phyloP scores from a whole-genome alignment of 306 rosid species.

The Lablab purpureus region DNA sequence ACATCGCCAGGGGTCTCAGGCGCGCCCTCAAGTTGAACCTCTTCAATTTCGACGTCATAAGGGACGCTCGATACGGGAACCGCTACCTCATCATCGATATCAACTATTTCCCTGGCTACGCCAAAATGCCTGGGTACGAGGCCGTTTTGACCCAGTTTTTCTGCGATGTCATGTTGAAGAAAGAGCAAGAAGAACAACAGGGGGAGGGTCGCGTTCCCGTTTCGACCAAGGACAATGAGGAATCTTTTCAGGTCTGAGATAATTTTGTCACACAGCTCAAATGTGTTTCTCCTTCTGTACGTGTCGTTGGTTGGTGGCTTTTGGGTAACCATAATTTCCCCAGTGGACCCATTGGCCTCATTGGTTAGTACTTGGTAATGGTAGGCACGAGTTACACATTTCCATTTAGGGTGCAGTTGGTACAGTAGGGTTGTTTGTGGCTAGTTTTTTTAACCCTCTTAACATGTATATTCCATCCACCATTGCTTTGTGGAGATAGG shows the following conservation, averaged over 20 bases:
- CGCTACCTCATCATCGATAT: slow-evolving; percentile 92
- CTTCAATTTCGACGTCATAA: slow-evolving; percentile 86
- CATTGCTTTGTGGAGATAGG: slow-evolving; percentile 66
- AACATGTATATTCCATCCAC: slow-evolving; percentile 75
- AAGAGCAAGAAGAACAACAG: slow-evolving; percentile 40
- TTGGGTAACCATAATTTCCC: slow-evolving; percentile 51
- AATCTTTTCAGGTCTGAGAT: slow-evolving; percentile 48
- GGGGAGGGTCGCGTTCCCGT: slow-evolving; percentile 36
- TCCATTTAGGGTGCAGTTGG: slow-evolving; percentile 58
- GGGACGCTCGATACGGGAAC: slow-evolving; percentile 75
- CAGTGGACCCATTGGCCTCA: slow-evolving; percentile 47
- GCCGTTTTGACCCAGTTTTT: slow-evolving; percentile 79
- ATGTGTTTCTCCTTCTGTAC: slow-evolving; percentile 38
- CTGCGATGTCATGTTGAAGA: slow-evolving; percentile 65
- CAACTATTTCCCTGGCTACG: slow-evolving; percentile 95
- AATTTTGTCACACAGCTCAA: not conserved
- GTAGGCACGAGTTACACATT: slow-evolving; percentile 49
- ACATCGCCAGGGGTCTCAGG: slow-evolving; percentile 73
- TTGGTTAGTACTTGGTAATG: slow-evolving; percentile 29
- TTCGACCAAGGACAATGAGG: slow-evolving; percentile 48
- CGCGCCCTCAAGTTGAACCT: slow-evolving; percentile 68
- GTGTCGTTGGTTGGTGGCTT: slow-evolving; percentile 37
- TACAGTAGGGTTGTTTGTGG: slow-evolving; percentile 64
- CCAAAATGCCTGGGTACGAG: slow-evolving; percentile 96
- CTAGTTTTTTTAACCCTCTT: slow-evolving; percentile 64